phyloP scores from a whole-genome alignment of 495 filamentous ascomycete species.

The Aspergillus conjunctus region DNA sequence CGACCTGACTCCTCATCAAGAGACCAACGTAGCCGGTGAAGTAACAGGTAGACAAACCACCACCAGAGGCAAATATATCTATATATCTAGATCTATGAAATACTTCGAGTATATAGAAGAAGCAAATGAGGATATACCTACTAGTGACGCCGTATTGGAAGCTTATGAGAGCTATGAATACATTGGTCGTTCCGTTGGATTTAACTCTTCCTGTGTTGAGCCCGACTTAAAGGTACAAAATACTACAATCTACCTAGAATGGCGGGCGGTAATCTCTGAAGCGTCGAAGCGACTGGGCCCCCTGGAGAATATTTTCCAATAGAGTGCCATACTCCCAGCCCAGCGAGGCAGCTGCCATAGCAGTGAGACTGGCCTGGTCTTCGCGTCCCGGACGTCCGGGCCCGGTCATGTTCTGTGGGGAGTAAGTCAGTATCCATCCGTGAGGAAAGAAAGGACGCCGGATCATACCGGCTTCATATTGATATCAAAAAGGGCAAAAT shows the following conservation, averaged over 20 bases:
- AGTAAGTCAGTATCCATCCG: too few relatives aligned
- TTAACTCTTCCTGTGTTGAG: neutral
- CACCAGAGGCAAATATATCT: too few relatives aligned
- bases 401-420: slow-evolving; percentile 41
- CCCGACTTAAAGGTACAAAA: too few relatives aligned
- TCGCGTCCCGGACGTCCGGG: slow-evolving; percentile 35
- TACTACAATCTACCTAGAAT: slow-evolving; percentile 10
- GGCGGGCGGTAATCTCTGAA: slow-evolving; percentile 28
- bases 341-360: slow-evolving; percentile 29
- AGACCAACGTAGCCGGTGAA: too few relatives aligned
- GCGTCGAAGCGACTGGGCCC: slow-evolving; percentile 18
- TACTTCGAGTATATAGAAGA: too few relatives aligned
- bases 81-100: too few relatives aligned
- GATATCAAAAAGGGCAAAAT: slow-evolving; percentile 47
- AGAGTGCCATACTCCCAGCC: slow-evolving; percentile 32
- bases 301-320: slow-evolving; percentile 26
- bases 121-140: too few relatives aligned
- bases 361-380: slow-evolving; percentile 34
- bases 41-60: neutral
- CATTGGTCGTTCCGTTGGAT: too few relatives aligned
- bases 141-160: too few relatives aligned
- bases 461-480: slow-evolving; percentile 50
- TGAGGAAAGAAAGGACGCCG: too few relatives aligned
- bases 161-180: too few relatives aligned
- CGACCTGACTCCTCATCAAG: too few relatives aligned